Evolutionary conservation across 2,329 filamentous ascomycete genomes (phyloP), one percentile per base, ranked within the genome.

Genomic region (Diaporthe capsici): DNA sequence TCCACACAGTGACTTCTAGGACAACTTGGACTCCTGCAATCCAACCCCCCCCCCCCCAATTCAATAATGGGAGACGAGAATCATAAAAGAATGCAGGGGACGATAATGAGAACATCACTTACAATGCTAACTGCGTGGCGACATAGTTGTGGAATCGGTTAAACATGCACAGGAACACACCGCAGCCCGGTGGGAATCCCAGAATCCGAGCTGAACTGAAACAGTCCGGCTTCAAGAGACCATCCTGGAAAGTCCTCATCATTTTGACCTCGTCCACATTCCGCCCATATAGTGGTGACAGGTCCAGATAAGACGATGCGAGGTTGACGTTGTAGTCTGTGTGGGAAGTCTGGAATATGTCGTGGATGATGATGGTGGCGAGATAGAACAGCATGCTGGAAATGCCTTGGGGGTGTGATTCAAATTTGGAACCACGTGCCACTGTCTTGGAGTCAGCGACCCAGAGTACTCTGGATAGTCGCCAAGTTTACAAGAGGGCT

Each of bases 341-440:
- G 31, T 90, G 90, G 79, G 90, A 90, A 1, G 93, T 94, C 61
- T 90, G 88, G 83, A 94, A 94, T 68, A 92, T 83, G 82, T 87
- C 86, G 78, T 90, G 89, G 72, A 90, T 91, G 76, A 91, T 90
- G 79, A 96, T 93, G 12, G 92, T 91, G 0, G 93, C 94, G 60
- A 94, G 86, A 78, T 95, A 95, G 82, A 94, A 95, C 22, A 96
- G 85, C 84, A 95, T 91, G 79, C 92, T 93, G 0, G 93, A 95
- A 55, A 95, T 91, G n/a, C 91, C 89, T 15, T 72, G 70, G 17
- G 70, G 70, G 25, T 72, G 70, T 70, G 93, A 93, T 0, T 95
- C 94, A 73, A 91, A 86, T 76, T 90, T 88, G 76, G 91, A 90
- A n/a, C 79, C 80, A 0, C 79, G 74, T 44, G 86, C 84, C 51